Evolutionary conservation across 1,139 yeast species (phyloP), one percentile per base, ranked within the genome.

Genomic region (Hansenula sp.): DNA sequence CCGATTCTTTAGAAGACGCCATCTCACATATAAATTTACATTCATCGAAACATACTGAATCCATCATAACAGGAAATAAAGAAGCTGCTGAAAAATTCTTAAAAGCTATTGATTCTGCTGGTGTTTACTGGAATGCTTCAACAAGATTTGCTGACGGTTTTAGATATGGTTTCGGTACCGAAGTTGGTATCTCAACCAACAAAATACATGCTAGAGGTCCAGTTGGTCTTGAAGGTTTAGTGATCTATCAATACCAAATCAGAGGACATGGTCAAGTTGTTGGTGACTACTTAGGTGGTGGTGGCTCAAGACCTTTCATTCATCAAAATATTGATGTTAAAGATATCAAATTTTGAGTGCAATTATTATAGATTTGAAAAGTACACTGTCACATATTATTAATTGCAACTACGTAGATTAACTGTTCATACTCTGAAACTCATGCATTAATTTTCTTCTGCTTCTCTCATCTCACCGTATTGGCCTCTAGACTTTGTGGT

Each of bases 171-270:
- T 93, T 94, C 62, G 99, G 99, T 43, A 85, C 99, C 9, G 99
- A 94, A 65, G 99, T 94, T 27, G 99, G 99, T 34, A 91, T 94
- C 49, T 85, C 96, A 47, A 94, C 99, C 39, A 90, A 91, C 61
- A 93, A 93, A 64, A 89, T 94, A 53, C 99, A 94, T 62, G 96
- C 99, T 13, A 78, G 99, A 58, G 99, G 99, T 1, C 99, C 99
- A 12, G 98, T 94, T 32, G 99, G 99, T 2, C 75, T 94, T 38
- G 99, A 94, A 61, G 99, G 99, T 1, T 74, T 94, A 53, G 95
- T 90, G 66, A 87, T 95, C 54, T 94, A 94, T 64, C 98, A 94
- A 66, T 94, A 93, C 63, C 95, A 89, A 62, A 71, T 93, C 52
- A 78, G 85, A 65, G 99, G 99, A 35, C 72, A 81, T 53, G 99